phyloP scores from a whole-genome alignment of 2,329 filamentous ascomycete genomes.

The Monosporascus ibericus region DNA sequence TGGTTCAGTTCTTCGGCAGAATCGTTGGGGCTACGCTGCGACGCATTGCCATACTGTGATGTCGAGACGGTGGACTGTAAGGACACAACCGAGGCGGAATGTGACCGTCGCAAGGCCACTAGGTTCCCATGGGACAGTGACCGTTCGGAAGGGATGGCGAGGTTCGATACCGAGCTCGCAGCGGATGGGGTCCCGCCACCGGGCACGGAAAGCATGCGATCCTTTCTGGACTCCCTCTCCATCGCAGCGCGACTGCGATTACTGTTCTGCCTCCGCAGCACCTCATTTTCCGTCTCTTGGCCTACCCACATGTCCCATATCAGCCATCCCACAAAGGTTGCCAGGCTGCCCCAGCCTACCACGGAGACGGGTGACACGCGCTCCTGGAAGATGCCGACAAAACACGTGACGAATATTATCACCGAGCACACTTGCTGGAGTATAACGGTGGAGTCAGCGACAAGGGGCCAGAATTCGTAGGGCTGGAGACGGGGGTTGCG shows the following conservation, averaged over 20 bases:
- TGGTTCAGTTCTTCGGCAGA: conserved; percentile 27
- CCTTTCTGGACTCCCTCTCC: conserved; percentile 21
- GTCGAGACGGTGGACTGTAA: conserved; percentile 37
- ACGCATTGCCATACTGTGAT: conserved; percentile 22
- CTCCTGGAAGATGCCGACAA: conserved; percentile 82
- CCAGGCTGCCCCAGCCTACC: conserved; percentile 75
- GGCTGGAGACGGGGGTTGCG: conserved; percentile 88
- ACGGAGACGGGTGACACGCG: conserved; percentile 86
- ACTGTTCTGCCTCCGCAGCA: conserved; percentile 28
- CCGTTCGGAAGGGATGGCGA: conserved; percentile 23
- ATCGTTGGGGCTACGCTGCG: conserved; percentile 23
- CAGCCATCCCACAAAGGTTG: conserved; percentile 81
- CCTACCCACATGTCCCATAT: conserved; percentile 90
- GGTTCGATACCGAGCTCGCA: conserved; percentile 41
- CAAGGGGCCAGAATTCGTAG: conserved; percentile 96
- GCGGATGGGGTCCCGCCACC: conserved; percentile 27
- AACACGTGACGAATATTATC: conserved; percentile 89
- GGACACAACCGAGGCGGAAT: conserved; percentile 51
- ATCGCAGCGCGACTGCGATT: conserved; percentile 28
- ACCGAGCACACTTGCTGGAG: conserved; percentile 96
- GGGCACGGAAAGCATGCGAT: conserved; percentile 20
- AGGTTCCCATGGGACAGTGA: conserved; percentile 24
- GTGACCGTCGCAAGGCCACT: conserved; percentile 34
- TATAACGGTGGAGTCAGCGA: conserved; percentile 92
- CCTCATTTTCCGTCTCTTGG: conserved; percentile 53